Base-by-base conservation (phyloP, 2,329 filamentous ascomycete genomes). In the Cladophialophora immunda region DNA sequence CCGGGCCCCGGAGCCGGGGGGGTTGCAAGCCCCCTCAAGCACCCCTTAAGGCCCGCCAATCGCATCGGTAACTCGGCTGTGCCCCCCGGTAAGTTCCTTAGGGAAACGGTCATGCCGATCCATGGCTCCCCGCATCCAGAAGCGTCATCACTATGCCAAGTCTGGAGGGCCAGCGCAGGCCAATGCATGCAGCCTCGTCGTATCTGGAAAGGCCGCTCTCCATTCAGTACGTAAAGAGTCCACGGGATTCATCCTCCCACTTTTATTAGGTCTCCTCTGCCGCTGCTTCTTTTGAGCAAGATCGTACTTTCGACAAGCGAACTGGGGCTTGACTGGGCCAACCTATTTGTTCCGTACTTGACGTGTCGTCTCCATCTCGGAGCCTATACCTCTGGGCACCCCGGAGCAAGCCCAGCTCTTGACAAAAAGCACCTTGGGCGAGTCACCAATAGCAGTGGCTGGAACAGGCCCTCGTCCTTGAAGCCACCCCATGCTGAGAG, bases 121-220 rank as follows among this genome's bases (percentile, higher is more conserved):
- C 9, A n/a, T 11, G n/a, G 32, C 32, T 55, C 55, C 58, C 58
- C 58, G 47, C 58, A 45, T 61, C 58, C 58, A 9, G 45, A 61
- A 61, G 58, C 30, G 58, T 61, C 32, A 22, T 61, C 29, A 17
- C 58, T 32, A 61, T 53, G 41, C 58, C 32, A 52, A 29, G 50
- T 61, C 32, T 15, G 58, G 58, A 38, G 1, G 36, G 30, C 22
- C 32, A 36, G 29, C 7, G 9, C 4, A 32, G 17, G 27, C 32
- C 53, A 55, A 55, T 34, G 27, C 53, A 55, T 54, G n/a, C 58
- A 54, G 58, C 58, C 58, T 61, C 58, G 47, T 61, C 47, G 58
- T 27, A 36, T 61, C n/a, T 61, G 58, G 58, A 36, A 61, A 29
- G 13, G 47, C 47, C 11, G n/a, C 13, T 29, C 7, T 19, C 17